These are phyloP conservation scores for Candida dubliniensis DNA, from an alignment of 1,139 yeast genomes.

Conservation along the genomic window DNA sequence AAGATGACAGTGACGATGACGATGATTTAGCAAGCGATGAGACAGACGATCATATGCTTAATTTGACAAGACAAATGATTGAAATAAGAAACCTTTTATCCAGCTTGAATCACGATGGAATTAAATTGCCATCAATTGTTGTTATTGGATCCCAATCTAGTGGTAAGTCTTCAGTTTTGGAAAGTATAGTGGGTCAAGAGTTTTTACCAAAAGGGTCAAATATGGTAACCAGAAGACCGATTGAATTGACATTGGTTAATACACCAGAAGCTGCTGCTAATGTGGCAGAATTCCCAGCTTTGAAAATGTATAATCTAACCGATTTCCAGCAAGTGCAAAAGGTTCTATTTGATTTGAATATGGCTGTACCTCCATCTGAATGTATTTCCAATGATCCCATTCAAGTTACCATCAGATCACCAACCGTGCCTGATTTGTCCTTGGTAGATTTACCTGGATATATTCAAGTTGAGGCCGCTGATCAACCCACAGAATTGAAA, in stretches of 20 bases:
- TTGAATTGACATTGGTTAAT: slow-evolving; percentile 86
- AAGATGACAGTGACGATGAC: slow-evolving; percentile 36
- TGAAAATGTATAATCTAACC: slow-evolving; percentile 76
- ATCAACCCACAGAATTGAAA: slow-evolving; percentile 86
- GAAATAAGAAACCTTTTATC: slow-evolving; percentile 83
- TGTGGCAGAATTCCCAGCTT: slow-evolving; percentile 90
- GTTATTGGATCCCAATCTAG: slow-evolving; percentile 97
- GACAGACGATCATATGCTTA: slow-evolving; percentile 76
- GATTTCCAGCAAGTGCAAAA: slow-evolving; percentile 88
- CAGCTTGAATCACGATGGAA: slow-evolving; percentile 74
- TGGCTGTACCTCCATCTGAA: slow-evolving; percentile 85
- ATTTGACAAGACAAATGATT: slow-evolving; percentile 91
- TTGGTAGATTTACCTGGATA: slow-evolving; percentile 96
- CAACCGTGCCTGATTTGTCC: slow-evolving; percentile 90
- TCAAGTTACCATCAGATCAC: slow-evolving; percentile 85
- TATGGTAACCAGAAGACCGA: slow-evolving; percentile 95
- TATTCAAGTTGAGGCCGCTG: slow-evolving; percentile 94
- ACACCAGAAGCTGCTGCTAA: slow-evolving; percentile 82
- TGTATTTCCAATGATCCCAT: slow-evolving; percentile 91
- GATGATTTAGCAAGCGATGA: slow-evolving; percentile 48
- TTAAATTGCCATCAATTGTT: slow-evolving; percentile 89
- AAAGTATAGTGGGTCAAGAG: slow-evolving; percentile 91
- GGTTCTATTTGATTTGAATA: slow-evolving; percentile 78
- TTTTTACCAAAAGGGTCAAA: slow-evolving; percentile 92
- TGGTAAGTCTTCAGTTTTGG: slow-evolving; percentile 93